Conservation (phyloP, 306 rosid genomes). For the Alnus glutinosa region DNA sequence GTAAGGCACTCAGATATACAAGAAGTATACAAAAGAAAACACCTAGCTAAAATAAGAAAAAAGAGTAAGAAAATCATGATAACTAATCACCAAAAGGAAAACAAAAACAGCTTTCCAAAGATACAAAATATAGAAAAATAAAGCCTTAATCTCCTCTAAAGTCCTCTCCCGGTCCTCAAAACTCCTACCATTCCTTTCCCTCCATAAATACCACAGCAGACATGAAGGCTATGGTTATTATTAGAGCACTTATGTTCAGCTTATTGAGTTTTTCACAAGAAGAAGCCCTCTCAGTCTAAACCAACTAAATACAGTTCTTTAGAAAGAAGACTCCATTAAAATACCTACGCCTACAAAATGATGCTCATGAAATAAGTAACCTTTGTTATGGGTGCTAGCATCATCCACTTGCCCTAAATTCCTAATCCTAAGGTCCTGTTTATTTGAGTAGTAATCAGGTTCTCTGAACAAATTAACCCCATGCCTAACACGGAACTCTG, state of each 20-base stretch:
- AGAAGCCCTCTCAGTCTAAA: neutral
- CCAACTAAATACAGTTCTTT: neutral
- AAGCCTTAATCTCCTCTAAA: no score
- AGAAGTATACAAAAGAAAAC: no score
- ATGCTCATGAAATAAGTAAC: neutral
- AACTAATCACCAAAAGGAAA: no score
- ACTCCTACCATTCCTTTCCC: no score
- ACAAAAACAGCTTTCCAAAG: no score
- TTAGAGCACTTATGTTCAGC: neutral
- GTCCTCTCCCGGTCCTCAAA: no score
- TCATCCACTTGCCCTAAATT: neutral
- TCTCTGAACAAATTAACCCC: neutral
- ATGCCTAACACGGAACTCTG: neutral
- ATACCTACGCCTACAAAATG: neutral
- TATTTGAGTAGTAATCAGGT: neutral
- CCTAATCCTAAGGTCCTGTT: conserved; percentile 1
- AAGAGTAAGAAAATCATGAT: no score
- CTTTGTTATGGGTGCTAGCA: neutral
- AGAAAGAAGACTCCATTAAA: neutral
- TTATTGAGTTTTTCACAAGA: neutral
- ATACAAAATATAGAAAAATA: no score
- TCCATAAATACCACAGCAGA: no score
- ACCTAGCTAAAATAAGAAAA: no score
- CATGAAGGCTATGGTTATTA: neutral
- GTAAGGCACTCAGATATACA: no score